phyloP scores from a whole-genome alignment of 306 rosid genomes.

The Malus sieversii region DNA sequence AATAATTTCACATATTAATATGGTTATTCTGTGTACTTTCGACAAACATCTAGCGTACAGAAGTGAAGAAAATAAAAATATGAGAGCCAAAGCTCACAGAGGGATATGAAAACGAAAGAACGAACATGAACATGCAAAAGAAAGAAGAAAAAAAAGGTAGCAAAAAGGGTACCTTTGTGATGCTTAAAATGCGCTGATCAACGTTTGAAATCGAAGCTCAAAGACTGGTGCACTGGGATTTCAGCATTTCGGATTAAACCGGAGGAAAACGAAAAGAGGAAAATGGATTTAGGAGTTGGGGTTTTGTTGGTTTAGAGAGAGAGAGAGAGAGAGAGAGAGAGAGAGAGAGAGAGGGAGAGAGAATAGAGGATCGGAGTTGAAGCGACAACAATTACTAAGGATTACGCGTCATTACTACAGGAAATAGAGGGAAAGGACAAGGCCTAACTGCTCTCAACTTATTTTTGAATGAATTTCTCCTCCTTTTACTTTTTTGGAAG shows the following conservation, averaged over 20 bases:
- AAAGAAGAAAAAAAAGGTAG: background rate
- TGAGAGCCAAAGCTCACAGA: background rate
- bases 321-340: background rate
- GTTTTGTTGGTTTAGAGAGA: conserved; percentile 40
- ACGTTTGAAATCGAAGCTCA: conserved; percentile 14
- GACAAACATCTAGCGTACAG: background rate
- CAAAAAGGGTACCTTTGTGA: conserved; percentile 33
- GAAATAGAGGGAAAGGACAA: conserved; percentile 16
- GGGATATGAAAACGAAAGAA: background rate
- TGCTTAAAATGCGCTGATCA: background rate
- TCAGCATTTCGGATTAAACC: conserved; percentile 19
- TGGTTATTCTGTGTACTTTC: background rate
- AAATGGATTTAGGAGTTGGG: conserved; percentile 29
- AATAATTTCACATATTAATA: background rate
- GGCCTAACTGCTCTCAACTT: conserved; percentile 12
- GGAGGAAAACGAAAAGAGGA: conserved; percentile 28
- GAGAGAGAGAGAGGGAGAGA: conserved; percentile 10
- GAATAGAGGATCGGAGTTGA: conserved; percentile 33
- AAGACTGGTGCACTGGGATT: conserved; percentile 10
- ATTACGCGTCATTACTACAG: conserved; percentile 37
- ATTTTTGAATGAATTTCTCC: background rate
- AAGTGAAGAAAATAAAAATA: background rate
- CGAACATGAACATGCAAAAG: background rate
- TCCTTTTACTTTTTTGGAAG: background rate
- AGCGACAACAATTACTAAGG: conserved; percentile 32